A percentile compares a stretch with the other conserved stretches of the same genome.
phyloP scores from a whole-genome alignment of 805 yeast species.

The Maudiozyma turicensis region DNA sequence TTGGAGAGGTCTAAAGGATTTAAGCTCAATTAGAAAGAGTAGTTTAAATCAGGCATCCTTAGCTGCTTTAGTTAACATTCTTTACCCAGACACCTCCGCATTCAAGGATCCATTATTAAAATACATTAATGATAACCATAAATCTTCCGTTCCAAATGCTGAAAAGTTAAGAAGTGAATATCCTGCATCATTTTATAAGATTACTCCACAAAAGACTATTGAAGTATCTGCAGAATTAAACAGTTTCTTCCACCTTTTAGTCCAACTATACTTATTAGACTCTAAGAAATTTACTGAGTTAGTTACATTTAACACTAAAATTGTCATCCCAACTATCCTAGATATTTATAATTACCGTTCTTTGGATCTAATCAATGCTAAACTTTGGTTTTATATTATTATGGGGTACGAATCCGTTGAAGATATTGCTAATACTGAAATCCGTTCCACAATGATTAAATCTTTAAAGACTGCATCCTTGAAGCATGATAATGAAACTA shows the following conservation, averaged over 20 bases:
- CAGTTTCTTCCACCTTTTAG: constrained; percentile 65
- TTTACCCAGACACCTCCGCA: constrained; percentile 44
- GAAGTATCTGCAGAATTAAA: constrained; percentile 70
- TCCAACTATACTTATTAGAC: constrained; percentile 70
- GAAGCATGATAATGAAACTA: constrained; percentile 87
- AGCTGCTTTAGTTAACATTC: constrained; percentile 39
- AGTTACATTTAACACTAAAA: constrained; percentile 43
- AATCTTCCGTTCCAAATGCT: constrained; percentile 30
- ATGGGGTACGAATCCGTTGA: constrained; percentile 60
- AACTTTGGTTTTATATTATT: constrained; percentile 84
- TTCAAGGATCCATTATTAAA: constrained; percentile 36
- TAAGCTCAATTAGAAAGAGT: constrained; percentile 62
- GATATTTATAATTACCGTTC: constrained; percentile 67
- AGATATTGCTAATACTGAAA: constrained; percentile 17
- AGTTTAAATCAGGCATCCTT: constrained; percentile 44
- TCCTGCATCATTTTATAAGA: constrained; percentile 27
- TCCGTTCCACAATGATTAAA: constrained; percentile 60
- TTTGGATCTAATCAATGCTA: constrained; percentile 77
- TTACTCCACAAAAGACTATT: constrained; percentile 17
- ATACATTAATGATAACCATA: constrained; percentile 30
- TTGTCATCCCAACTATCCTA: constrained; percentile 40
- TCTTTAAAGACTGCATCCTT: constrained; percentile 82
- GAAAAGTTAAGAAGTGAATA: constrained; percentile 23
- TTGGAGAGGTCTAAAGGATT: constrained; percentile 74
- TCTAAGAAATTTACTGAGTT: constrained; percentile 39